Conservation (phyloP, 1,284 basidiomycete genomes). For the Malassezia cuniculi region DNA sequence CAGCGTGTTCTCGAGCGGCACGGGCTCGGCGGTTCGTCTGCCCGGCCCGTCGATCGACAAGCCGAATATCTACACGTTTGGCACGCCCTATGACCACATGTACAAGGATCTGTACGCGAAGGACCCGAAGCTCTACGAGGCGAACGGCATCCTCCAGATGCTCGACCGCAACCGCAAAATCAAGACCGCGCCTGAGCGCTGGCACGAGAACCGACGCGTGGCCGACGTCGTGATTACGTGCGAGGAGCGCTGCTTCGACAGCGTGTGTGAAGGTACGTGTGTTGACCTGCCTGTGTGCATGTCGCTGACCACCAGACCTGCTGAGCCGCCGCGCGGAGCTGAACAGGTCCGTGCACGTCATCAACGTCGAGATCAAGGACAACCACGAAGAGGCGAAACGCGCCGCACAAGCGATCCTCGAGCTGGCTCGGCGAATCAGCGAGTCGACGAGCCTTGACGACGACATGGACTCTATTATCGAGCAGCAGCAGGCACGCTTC, state of each 20-base stretch:
- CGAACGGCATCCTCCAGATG: conserved; percentile 94
- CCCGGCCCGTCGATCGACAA: conserved; percentile 93
- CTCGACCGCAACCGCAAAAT: conserved; percentile 85
- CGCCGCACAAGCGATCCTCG: conserved; percentile 86
- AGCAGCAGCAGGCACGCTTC: conserved; percentile 70
- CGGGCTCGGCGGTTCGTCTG: conserved; percentile 87
- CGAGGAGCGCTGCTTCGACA: conserved; percentile 96
- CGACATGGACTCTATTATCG: conserved; percentile 74
- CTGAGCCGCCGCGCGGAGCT: conserved; percentile 75
- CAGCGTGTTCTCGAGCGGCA: conserved; percentile 83
- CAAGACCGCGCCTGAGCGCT: conserved; percentile 85
- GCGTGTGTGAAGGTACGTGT: conserved; percentile 85
- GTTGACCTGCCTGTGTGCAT: neutral
- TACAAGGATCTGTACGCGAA: conserved; percentile 81
- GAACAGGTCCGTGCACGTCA: conserved; percentile 84
- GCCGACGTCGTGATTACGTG: conserved; percentile 97
- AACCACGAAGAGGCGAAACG: conserved; percentile 96
- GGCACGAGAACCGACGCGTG: conserved; percentile 77
- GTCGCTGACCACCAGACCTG: conserved; percentile 56
- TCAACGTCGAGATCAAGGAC: conserved; percentile 98
- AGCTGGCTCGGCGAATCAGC: conserved; percentile 54
- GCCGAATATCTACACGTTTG: conserved; percentile 92
- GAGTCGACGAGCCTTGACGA: conserved; percentile 63
- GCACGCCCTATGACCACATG: conserved; percentile 94
- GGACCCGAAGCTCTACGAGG: conserved; percentile 69